Percentiles rank a stretch among this genome's conserved stretches.
phyloP scores from a whole-genome alignment of 768 basidiomycete genomes.

The Aureoboletus auriporus region DNA sequence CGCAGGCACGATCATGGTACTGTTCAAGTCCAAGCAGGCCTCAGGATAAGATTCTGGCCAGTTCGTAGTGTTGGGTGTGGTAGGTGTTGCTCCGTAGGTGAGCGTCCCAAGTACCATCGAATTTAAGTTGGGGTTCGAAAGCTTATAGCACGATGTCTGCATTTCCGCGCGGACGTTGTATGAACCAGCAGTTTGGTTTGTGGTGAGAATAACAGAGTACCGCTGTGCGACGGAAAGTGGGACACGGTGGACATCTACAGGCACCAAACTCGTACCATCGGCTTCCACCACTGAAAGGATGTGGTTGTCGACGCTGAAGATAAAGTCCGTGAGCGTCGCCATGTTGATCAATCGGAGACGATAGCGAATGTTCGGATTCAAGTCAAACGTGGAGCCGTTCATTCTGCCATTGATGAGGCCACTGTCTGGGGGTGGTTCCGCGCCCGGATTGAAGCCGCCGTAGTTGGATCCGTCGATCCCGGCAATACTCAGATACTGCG shows the following conservation, averaged over 20 bases:
- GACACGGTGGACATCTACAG: conserved; percentile 37
- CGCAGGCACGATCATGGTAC: conserved; percentile 26
- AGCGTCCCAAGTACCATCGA: conserved; percentile 27
- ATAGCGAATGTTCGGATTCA: conserved; percentile 36
- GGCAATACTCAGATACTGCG: conserved; percentile 26
- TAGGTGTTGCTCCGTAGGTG: conserved; percentile 23
- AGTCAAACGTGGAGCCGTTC: conserved; percentile 23
- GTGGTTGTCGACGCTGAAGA: conserved; percentile 45
- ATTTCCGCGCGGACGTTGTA: conserved; percentile 37
- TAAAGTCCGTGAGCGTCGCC: conserved; percentile 43
- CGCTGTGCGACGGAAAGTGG: conserved; percentile 45
- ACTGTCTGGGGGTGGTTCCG: conserved; percentile 37
- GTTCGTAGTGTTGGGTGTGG: conserved; percentile 23
- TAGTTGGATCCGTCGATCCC: conserved; percentile 28
- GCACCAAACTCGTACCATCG: conserved; percentile 42
- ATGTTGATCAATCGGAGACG: conserved; percentile 48
- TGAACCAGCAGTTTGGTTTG: conserved; percentile 35
- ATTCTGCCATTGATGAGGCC: conserved; percentile 33
- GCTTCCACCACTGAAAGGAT: conserved; percentile 44
- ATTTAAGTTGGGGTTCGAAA: conserved; percentile 25
- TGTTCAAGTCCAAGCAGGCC: conserved; percentile 25
- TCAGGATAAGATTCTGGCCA: conserved; percentile 25
- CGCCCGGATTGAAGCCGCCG: conserved; percentile 27
- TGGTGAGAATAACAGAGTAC: conserved; percentile 43
- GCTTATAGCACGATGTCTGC: conserved; percentile 30